A percentile compares a stretch with the other conserved stretches of the same genome.
Conservation (phyloP, 148 eudicot species). For the Pharnaceum exiguum region DNA sequence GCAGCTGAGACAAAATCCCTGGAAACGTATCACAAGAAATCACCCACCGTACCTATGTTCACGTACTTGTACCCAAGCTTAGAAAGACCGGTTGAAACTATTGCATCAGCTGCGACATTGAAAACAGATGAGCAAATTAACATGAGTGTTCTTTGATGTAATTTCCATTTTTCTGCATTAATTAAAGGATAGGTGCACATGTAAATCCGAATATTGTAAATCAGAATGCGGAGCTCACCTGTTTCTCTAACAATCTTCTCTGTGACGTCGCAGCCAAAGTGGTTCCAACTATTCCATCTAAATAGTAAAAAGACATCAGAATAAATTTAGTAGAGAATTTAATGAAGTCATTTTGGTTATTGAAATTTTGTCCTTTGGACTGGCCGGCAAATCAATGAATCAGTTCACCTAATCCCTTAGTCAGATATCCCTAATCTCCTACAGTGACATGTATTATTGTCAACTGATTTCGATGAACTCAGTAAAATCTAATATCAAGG, state of each 20-base stretch:
- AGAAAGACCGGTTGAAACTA: constrained; percentile 67
- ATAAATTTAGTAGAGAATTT: no score
- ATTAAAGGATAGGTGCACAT: no score
- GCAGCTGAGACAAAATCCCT: neutral
- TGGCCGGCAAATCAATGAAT: no score
- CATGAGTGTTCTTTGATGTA: neutral
- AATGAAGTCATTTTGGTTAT: no score
- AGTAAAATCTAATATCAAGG: no score
- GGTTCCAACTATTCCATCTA: constrained; percentile 49
- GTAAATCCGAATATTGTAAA: neutral
- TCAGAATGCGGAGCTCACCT: constrained; percentile 10
- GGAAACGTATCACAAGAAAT: neutral
- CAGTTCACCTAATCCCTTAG: no score
- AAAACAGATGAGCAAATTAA: neutral
- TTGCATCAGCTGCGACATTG: constrained; percentile 59
- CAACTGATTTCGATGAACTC: no score
- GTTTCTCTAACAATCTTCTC: constrained; percentile 33
- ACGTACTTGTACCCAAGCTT: constrained; percentile 67
- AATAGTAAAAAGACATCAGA: neutral
- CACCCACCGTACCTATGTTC: constrained; percentile 52
- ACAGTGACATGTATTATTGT: no score
- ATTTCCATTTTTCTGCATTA: no score
- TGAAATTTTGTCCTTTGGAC: no score
- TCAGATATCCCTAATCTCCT: no score
- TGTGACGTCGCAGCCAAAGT: constrained; percentile 25